Evolutionary conservation across 2,329 filamentous ascomycete genomes (phyloP), one percentile per base, ranked within the genome.

Genomic region (Fusarium pseudograminearum): DNA sequence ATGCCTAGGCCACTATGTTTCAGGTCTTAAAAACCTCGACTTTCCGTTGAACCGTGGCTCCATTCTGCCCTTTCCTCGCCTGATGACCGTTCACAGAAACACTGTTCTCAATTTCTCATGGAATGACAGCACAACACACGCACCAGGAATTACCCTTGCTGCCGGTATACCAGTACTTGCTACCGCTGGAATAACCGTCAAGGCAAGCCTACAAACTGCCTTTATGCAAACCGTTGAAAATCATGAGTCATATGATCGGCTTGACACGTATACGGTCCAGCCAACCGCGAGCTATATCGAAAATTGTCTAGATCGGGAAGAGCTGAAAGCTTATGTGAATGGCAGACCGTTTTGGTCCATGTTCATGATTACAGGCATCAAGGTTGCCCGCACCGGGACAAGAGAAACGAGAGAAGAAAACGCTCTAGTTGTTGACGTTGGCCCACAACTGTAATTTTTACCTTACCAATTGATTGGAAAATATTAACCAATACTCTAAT

Each of bases 381-480:
- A 38, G 18, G 34, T 38, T 38, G 34, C 34, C 1, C 34, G 34
- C 3, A 12, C 10, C 1, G 18, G 34, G 18, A 36, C 3, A 36
- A 36, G 18, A 36, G 16, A n/a, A 36, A 16, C 0, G 9, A 36
- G 15, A 7, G 18, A 36, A 0, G 34, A 36, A 11, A 36, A 18
- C 0, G 16, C 1, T 10, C 0, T 18, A 5, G 1, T 36, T n/a
- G 34, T 36, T 10, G 15, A 36, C 4, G 0, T 36, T 8, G 34
- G 34, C 0, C 34, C 34, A n/a, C 16, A 36, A 0, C 8, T 36
- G 34, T 11, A 5, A 36, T 16, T 9, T 1, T 16, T 9, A 5
- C 33, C 16, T 36, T n/a, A 4, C 1, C 4, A 36, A 36, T 7
- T 26, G 24, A 7, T 8, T 8, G 1, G 16, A 10, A 10, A 11